A percentile compares a stretch with the other conserved stretches of the same genome.
Evolutionary conservation across 2,329 filamentous ascomycete species (phyloP).

Genomic region (Penicillium sp.): DNA sequence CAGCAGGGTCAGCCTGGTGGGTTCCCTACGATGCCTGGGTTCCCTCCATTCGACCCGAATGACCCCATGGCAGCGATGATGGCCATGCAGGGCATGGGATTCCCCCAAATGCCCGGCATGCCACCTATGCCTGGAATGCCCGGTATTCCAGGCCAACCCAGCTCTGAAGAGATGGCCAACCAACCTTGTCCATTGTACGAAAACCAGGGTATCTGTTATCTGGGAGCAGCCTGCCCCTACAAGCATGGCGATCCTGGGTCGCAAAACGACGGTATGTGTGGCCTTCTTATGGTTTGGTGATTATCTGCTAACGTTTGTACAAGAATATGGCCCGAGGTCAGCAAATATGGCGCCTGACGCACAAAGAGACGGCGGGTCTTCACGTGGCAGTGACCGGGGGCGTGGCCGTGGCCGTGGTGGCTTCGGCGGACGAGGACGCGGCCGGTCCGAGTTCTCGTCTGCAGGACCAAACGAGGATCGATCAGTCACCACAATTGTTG

Average conservation of each 20-base stretch:
- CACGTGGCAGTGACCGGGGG: constrained; percentile 40
- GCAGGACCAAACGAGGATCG: constrained; percentile 57
- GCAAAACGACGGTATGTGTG: constrained; percentile 41
- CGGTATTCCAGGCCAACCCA: constrained; percentile 29
- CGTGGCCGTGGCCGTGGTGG: constrained; percentile 51
- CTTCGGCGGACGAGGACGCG: constrained; percentile 43
- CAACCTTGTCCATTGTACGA: constrained; percentile 62
- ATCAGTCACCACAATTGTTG: constrained; percentile 61
- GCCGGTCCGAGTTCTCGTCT: constrained; percentile 58
- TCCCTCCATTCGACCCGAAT: constrained; percentile 58
- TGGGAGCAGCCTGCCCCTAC: constrained; percentile 61
- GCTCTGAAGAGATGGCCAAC: constrained; percentile 35
- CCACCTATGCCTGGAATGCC: constrained; percentile 46
- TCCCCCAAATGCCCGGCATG: constrained; percentile 54
- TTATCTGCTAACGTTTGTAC: constrained; percentile 8
- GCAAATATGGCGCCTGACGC: constrained; percentile 47
- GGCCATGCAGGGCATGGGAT: constrained; percentile 58
- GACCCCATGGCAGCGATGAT: constrained; percentile 60
- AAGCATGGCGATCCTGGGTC: constrained; percentile 56
- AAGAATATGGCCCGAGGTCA: constrained; percentile 61
- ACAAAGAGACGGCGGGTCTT: constrained; percentile 28
- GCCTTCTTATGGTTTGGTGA: neutral
- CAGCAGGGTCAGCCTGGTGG: constrained; percentile 33
- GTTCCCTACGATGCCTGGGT: constrained; percentile 47
- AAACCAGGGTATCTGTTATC: constrained; percentile 61